phyloP scores from a whole-genome alignment of 2,329 filamentous ascomycete species.

The Penicillium olsonii region DNA sequence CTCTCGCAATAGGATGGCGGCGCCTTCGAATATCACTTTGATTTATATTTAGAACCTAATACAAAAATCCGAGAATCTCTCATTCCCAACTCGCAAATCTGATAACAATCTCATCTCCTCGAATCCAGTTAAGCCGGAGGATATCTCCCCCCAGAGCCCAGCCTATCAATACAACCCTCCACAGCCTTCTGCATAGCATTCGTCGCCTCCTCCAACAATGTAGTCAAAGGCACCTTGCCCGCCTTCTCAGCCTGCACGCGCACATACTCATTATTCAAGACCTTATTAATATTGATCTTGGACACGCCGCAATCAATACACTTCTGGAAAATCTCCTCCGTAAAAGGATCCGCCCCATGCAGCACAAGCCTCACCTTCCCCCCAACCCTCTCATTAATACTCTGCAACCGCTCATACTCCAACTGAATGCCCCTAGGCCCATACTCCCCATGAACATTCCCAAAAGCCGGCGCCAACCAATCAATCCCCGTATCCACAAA shows the following conservation, averaged over 20 bases:
- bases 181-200: slow-evolving; percentile 57
- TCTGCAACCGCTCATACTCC: slow-evolving; percentile 58
- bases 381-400: slow-evolving; percentile 53
- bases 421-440: slow-evolving; percentile 64
- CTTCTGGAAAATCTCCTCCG: slow-evolving; percentile 55
- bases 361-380: slow-evolving; percentile 55
- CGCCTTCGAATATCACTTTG: slow-evolving; percentile 3
- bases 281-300: slow-evolving; percentile 62
- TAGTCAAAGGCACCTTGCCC: slow-evolving; percentile 54
- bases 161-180: slow-evolving; percentile 58
- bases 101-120: background rate
- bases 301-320: slow-evolving; percentile 58
- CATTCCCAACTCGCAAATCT: background rate
- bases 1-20: slow-evolving; percentile 5
- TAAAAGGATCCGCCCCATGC: slow-evolving; percentile 61
- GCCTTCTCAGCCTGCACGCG: slow-evolving; percentile 51
- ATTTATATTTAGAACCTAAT: slow-evolving; percentile 16
- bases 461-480: slow-evolving; percentile 73
- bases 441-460: slow-evolving; percentile 75
- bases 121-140: slow-evolving; percentile 12
- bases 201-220: slow-evolving; percentile 57
- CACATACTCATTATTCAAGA: slow-evolving; percentile 56
- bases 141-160: slow-evolving; percentile 43
- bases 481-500: slow-evolving; percentile 73
- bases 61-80: background rate